Evolutionary conservation across 495 filamentous ascomycete genomes (phyloP), one percentile per base, ranked within the genome.

Genomic region (Xylaria venustula): DNA sequence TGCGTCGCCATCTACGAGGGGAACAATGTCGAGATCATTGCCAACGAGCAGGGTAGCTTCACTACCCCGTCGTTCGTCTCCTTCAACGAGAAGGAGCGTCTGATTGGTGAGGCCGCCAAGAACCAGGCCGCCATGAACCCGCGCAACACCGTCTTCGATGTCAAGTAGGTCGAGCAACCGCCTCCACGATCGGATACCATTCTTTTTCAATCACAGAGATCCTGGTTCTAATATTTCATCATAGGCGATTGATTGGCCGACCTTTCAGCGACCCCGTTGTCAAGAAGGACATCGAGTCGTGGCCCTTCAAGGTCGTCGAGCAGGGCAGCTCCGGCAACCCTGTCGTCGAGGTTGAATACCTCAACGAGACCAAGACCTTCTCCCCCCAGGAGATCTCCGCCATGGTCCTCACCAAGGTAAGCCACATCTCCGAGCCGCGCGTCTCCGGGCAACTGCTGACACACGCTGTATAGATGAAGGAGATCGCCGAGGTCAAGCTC

Each of bases 41-140:
- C 91, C 86, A 98, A 97, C 80, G 94, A 98, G 85, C 94, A 98
- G 85, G 94, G 94, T 84, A 95, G 91, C 84, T 93, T 96, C 70
- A 97, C 94, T 61, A 98, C 94, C 36, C 94, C 94, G 46, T 98
- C 94, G 17, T 98, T 96, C 81, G 94, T 98, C 74, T 92, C 90
- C 66, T 98, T 98, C 89, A 97, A 93, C 75, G 92, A 96, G 76
- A 90, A 90, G 75, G 94, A 98, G 85, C 91, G 95, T 77, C 83
- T 98, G 73, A 96, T 98, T 78, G 94, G 94, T 81, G 94, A 98
- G 85, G 89, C 93, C 37, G 94, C 94, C 75, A 98, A 97, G 89
- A 98, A 98, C 85, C 94, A 97, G 83, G 93, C 95, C 73, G 94
- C 94, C 76, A 96, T 98, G 88, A 98, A 98, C 87, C 94, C 94